Conservation (phyloP, 306 rosid species). For the Lathyrus aphaca region DNA sequence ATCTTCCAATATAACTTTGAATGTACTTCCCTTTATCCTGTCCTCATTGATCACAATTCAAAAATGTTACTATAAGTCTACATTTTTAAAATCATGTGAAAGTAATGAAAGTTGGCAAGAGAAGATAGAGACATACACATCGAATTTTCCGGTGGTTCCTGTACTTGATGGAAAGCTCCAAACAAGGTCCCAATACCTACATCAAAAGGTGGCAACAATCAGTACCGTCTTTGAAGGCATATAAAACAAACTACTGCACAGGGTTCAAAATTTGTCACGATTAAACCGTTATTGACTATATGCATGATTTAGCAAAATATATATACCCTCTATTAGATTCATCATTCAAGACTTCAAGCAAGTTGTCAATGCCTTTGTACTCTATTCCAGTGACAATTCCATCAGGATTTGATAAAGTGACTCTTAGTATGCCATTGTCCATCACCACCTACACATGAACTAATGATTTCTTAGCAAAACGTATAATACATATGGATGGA, state of each 20-base stretch:
- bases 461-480: background rate
- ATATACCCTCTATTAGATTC: conserved; percentile 65
- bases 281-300: background rate
- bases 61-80: background rate
- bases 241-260: too few species aligned
- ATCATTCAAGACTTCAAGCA: conserved; percentile 81
- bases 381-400: conserved; percentile 83
- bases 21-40: conserved; percentile 71
- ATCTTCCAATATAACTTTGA: conserved; percentile 63
- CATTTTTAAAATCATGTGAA: background rate
- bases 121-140: conserved; percentile 57
- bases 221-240: too few species aligned
- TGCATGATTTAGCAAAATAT: background rate
- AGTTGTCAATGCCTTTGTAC: conserved; percentile 69
- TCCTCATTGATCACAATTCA: conserved; percentile 28
- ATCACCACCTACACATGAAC: conserved; percentile 65
- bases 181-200: conserved; percentile 93
- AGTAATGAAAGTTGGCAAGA: background rate
- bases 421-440: conserved; percentile 83
- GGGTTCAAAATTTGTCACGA: too few species aligned
- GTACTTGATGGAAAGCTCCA: conserved; percentile 61
- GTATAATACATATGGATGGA: background rate
- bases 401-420: conserved; percentile 82
- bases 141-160: conserved; percentile 66
- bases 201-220: conserved; percentile 22